Conservation (phyloP, 2,329 filamentous ascomycete species). For the Penicillium psychrosexuale region DNA sequence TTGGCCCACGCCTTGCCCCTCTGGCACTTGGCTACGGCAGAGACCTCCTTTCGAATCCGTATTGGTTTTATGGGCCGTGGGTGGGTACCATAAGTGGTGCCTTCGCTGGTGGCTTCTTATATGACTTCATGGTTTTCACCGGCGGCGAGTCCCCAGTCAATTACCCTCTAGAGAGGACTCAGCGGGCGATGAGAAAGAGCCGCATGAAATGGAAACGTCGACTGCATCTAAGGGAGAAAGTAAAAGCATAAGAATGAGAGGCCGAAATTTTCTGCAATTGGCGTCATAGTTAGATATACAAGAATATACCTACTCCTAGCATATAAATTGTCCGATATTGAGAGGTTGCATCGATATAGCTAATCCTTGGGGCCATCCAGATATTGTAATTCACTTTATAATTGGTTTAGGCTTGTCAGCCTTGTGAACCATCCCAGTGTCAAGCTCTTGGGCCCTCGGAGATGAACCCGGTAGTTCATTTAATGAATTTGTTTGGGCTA, state of each 20-base stretch:
- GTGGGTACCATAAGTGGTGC: conserved; percentile 25
- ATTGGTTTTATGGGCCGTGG: conserved; percentile 50
- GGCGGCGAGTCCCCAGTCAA: conserved; percentile 52
- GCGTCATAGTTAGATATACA: too few species aligned
- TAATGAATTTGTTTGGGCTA: not conserved
- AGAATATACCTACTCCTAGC: too few species aligned
- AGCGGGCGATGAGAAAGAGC: conserved; percentile 47
- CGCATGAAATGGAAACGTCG: conserved; percentile 30
- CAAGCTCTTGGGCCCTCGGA: not conserved
- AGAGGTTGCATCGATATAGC: too few species aligned
- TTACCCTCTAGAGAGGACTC: conserved; percentile 47
- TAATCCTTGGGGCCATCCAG: too few species aligned
- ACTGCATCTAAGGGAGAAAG: conserved; percentile 7
- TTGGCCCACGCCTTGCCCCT: conserved; percentile 49
- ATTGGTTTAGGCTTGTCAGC: not conserved
- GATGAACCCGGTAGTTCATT: not conserved
- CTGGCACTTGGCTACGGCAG: conserved; percentile 44
- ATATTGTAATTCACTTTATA: too few species aligned
- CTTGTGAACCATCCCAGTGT: not conserved
- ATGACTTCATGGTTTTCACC: conserved; percentile 52
- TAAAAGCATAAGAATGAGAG: too few species aligned
- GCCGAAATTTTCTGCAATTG: too few species aligned
- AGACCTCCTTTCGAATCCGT: conserved; percentile 42
- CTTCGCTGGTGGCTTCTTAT: conserved; percentile 43
- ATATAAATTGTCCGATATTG: too few species aligned